Evolutionary conservation across 2,329 filamentous ascomycete species (phyloP).

Genomic region (Rutstroemia sp.): DNA sequence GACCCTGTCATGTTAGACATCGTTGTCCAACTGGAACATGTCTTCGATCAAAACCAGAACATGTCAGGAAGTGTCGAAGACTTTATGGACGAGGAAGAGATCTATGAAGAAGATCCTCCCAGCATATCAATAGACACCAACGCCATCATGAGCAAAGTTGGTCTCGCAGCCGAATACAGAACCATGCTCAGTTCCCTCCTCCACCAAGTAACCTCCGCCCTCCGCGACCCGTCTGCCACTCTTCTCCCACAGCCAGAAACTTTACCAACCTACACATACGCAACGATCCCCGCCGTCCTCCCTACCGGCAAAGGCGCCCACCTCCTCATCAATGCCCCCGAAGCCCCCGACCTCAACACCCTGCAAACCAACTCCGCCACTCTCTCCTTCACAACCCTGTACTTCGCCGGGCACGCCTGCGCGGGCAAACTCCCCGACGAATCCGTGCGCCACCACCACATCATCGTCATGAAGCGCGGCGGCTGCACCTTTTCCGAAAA

Average conservation of each 20-base stretch:
- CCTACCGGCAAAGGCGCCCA: conserved; percentile 54
- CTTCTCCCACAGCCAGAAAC: conserved; percentile 31
- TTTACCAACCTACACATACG: conserved; percentile 26
- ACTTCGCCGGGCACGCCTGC: conserved; percentile 64
- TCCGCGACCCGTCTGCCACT: conserved; percentile 37
- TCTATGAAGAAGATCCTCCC: conserved; percentile 11
- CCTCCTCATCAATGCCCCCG: conserved; percentile 56
- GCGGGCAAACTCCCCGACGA: conserved; percentile 41
- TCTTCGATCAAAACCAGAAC: conserved; percentile 15
- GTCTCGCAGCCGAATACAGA: conserved; percentile 28
- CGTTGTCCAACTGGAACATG: conserved; percentile 44
- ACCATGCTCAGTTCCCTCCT: conserved; percentile 39
- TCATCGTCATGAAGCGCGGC: conserved; percentile 77
- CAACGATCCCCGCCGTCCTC: conserved; percentile 38
- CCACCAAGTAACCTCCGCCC: conserved; percentile 42
- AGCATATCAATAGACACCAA: conserved; percentile 10
- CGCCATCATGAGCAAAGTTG: conserved; percentile 12
- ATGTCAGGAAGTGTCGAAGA: conserved; percentile 16
- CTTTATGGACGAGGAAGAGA: conserved; percentile 15
- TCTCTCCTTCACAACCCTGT: conserved; percentile 64
- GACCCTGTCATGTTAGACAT: conserved; percentile 69
- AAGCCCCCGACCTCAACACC: conserved; percentile 30
- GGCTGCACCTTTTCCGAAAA: conserved; percentile 81
- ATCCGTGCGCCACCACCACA: conserved; percentile 52
- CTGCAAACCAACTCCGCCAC: conserved; percentile 25